phyloP scores from a whole-genome alignment of 208 protist species.

The Dictyostelium gargantuum region DNA sequence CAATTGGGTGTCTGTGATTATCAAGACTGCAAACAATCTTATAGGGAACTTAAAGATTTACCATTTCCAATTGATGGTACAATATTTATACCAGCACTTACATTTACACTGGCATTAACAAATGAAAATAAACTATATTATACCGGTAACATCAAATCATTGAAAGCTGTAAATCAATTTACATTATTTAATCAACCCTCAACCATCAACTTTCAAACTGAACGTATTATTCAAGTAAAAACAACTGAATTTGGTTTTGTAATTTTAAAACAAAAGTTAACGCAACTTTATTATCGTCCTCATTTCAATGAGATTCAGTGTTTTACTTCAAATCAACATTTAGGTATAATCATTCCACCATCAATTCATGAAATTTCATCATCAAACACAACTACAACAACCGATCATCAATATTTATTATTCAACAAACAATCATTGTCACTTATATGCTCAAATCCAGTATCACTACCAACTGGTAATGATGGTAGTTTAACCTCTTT shows the following conservation, averaged over 20 bases:
- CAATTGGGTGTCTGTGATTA: not conserved
- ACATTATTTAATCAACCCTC: not conserved
- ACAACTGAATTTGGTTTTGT: slow-evolving; percentile 6
- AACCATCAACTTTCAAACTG: not conserved
- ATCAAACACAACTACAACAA: not conserved
- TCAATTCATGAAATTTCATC: not conserved
- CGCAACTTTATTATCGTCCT: not conserved
- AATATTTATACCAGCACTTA: not conserved
- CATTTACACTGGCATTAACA: not conserved
- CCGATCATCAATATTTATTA: not conserved
- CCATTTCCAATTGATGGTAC: not conserved
- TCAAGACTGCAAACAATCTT: not conserved
- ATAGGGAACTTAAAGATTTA: not conserved
- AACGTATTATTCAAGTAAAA: not conserved
- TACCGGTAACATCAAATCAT: slow-evolving; percentile 20
- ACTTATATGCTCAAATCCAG: not conserved
- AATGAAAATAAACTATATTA: not conserved
- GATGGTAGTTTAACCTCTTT: too few species aligned
- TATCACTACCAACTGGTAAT: not conserved
- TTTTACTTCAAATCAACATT: not conserved
- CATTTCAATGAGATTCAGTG: not conserved
- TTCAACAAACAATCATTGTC: not conserved
- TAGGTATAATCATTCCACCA: not conserved
- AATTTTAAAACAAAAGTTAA: not conserved
- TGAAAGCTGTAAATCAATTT: not conserved